Evolutionary conservation across 495 filamentous ascomycete species (phyloP).

Genomic region (Penicillium waksmanii): DNA sequence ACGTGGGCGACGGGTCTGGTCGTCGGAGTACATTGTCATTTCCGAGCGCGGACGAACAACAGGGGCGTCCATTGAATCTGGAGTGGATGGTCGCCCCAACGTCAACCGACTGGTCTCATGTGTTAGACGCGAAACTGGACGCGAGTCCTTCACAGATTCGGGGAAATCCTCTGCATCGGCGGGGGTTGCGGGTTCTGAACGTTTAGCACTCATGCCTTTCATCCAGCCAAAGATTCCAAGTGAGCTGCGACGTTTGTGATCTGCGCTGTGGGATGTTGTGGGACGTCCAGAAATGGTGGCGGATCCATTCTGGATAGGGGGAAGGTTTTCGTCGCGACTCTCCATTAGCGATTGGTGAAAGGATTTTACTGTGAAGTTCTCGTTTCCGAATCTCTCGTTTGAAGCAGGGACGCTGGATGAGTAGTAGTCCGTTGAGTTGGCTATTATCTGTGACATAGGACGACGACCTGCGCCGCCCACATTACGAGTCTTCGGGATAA

Average conservation of each 20-base stretch:
- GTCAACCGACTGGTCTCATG: slow-evolving; percentile 15
- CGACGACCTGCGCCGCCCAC: slow-evolving; percentile 16
- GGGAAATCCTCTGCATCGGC: slow-evolving; percentile 26
- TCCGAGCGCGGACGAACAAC: slow-evolving; percentile 17
- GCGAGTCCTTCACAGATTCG: slow-evolving; percentile 16
- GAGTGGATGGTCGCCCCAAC: slow-evolving; percentile 12
- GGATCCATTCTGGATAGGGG: slow-evolving; percentile 14
- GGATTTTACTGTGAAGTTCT: slow-evolving; percentile 1
- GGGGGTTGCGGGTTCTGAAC: slow-evolving; percentile 19
- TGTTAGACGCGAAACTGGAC: slow-evolving; percentile 15
- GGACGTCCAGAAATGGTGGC: slow-evolving; percentile 31
- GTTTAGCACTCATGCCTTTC: slow-evolving; percentile 42
- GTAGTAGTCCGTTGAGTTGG: slow-evolving; percentile 18
- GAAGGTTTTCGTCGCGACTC: slow-evolving; percentile 13
- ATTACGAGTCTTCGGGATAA: slow-evolving; percentile 38
- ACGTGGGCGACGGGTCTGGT: slow-evolving; percentile 34
- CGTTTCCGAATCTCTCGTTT: slow-evolving; percentile 13
- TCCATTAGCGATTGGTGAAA: slow-evolving; percentile 38
- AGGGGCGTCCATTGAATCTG: slow-evolving; percentile 23
- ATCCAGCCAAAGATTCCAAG: slow-evolving; percentile 50
- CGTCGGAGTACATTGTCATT: slow-evolving; percentile 28
- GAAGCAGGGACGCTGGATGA: slow-evolving; percentile 12
- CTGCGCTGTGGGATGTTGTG: slow-evolving; percentile 34
- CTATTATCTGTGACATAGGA: slow-evolving; percentile 28
- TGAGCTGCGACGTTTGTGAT: slow-evolving; percentile 46